phyloP scores from a whole-genome alignment of 495 filamentous ascomycete species.

The Penicillium subrubescens region DNA sequence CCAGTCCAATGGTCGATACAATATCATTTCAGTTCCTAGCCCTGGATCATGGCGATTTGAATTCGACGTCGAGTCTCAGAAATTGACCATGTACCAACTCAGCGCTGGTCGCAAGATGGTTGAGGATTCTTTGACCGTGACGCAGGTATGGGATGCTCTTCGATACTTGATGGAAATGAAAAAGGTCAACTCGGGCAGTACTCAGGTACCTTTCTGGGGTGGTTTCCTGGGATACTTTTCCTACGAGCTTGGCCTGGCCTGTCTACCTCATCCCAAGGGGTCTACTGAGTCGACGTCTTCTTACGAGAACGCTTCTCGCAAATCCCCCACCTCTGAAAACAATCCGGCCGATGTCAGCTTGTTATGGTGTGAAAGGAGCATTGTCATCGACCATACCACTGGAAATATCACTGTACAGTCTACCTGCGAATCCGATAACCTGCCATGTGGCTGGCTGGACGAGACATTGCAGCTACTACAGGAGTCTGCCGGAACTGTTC shows the following conservation, averaged over 20 bases:
- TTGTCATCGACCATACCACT: constrained; percentile 75
- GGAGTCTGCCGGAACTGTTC: neutral
- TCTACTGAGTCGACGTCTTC: constrained; percentile 10
- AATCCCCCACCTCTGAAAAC: constrained; percentile 26
- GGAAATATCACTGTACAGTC: constrained; percentile 67
- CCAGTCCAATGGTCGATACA: constrained; percentile 45
- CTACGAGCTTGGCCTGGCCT: constrained; percentile 78
- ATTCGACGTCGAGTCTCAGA: constrained; percentile 32
- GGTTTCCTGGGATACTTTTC: constrained; percentile 89
- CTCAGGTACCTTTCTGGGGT: constrained; percentile 72
- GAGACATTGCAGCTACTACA: constrained; percentile 30
- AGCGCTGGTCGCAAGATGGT: constrained; percentile 6
- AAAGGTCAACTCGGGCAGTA: constrained; percentile 44
- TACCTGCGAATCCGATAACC: constrained; percentile 41
- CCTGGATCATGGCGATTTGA: constrained; percentile 47
- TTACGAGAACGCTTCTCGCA: neutral
- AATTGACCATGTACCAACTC: constrained; percentile 29
- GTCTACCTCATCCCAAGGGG: constrained; percentile 40
- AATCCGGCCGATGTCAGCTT: constrained; percentile 73
- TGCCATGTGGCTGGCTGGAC: constrained; percentile 42
- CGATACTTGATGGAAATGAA: constrained; percentile 57
- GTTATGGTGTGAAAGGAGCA: constrained; percentile 74
- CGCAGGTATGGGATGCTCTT: constrained; percentile 46
- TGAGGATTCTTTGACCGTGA: constrained; percentile 31
- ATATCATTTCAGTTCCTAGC: constrained; percentile 45